A percentile compares a stretch with the other conserved stretches of the same genome.
Conservation (phyloP, 306 rosid species). For the Alnus rubra region DNA sequence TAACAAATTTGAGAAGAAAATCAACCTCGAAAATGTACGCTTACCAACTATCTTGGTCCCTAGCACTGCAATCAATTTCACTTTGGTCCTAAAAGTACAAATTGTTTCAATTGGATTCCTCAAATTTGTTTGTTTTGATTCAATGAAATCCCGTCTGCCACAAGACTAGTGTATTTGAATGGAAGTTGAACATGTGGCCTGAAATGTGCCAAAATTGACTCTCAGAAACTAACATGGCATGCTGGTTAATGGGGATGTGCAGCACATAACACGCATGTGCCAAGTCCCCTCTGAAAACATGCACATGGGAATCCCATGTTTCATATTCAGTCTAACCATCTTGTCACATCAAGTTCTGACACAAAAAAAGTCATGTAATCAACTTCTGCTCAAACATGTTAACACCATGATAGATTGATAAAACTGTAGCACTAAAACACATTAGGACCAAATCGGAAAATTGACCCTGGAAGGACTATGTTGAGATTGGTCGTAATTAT, state of each 20-base stretch:
- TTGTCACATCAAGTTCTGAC: background rate
- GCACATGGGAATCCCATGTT: background rate
- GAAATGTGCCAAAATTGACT: no score
- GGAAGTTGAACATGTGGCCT: background rate
- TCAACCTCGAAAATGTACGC: background rate
- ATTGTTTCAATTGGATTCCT: background rate
- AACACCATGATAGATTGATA: background rate
- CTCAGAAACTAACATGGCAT: slow-evolving; percentile 1
- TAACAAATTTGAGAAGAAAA: background rate
- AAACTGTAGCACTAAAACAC: background rate
- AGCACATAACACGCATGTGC: background rate
- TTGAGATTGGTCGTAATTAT: background rate
- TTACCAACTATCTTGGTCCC: background rate
- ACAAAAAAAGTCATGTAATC: background rate
- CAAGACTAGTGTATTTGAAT: background rate
- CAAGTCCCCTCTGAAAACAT: background rate
- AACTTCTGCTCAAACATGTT: background rate
- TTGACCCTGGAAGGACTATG: background rate
- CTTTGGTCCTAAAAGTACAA: background rate
- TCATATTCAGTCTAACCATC: background rate
- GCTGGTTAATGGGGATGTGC: background rate
- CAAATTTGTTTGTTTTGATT: background rate
- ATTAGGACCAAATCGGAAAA: background rate
- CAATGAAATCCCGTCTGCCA: background rate
- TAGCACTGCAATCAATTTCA: background rate